These are phyloP conservation scores for Nakazawaea sp. DNA, from an alignment of 805 yeast genomes.

Conservation along the genomic window DNA sequence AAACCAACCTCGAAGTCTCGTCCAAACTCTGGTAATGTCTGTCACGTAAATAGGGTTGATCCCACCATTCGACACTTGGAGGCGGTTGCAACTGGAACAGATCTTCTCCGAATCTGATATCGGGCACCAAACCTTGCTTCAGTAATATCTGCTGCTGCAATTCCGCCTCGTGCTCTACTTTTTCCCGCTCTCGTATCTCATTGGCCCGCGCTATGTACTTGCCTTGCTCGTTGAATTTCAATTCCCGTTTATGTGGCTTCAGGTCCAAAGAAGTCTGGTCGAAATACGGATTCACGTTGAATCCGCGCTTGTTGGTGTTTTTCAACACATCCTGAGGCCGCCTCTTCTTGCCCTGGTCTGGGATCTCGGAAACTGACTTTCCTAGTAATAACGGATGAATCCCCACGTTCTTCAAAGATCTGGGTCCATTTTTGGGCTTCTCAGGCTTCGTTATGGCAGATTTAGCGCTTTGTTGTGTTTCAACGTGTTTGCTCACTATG, in stretches of 20 bases:
- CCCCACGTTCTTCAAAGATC: conserved; percentile 5
- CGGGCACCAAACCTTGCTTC: conserved; percentile 37
- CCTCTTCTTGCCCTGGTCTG: background rate
- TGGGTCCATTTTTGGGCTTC: conserved; percentile 1
- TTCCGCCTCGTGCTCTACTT: conserved; percentile 23
- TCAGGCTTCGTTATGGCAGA: no score
- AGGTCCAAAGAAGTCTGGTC: conserved; percentile 15
- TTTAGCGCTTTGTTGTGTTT: no score
- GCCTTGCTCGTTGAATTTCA: conserved; percentile 56
- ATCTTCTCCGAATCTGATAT: conserved; percentile 49
- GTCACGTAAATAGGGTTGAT: conserved; percentile 41
- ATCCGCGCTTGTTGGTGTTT: conserved; percentile 15
- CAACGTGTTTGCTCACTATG: no score
- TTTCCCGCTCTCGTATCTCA: conserved; percentile 34
- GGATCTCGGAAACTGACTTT: background rate
- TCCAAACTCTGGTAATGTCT: conserved; percentile 30
- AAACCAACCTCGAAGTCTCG: conserved; percentile 21
- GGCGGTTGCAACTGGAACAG: conserved; percentile 40
- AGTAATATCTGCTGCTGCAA: conserved; percentile 21
- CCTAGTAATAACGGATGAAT: conserved; percentile 9
- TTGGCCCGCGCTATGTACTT: conserved; percentile 52
- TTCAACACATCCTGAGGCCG: background rate
- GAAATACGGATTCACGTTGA: conserved; percentile 25
- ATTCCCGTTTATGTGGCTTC: conserved; percentile 25
- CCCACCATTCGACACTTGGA: conserved; percentile 90